Evolutionary conservation across 441 rosid species (phyloP).

Genomic region (Gossypium schwendimanii): DNA sequence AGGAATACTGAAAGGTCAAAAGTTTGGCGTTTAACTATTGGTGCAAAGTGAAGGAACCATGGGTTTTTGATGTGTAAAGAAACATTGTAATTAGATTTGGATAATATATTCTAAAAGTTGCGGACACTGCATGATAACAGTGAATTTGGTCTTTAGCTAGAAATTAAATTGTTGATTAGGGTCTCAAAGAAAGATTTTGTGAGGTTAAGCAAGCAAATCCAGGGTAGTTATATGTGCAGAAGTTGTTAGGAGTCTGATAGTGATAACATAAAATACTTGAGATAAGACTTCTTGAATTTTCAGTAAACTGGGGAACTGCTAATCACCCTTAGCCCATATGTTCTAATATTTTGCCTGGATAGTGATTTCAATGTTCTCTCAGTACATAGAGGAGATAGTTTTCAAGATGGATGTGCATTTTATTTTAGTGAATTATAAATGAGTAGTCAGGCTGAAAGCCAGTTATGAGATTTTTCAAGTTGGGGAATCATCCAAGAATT

Average conservation of each 20-base stretch:
- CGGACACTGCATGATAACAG: not conserved
- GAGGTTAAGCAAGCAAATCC: not conserved
- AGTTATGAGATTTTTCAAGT: slow-evolving; percentile 1
- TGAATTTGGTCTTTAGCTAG: not conserved
- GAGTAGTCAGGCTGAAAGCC: not conserved
- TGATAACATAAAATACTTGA: not conserved
- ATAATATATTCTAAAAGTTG: not conserved
- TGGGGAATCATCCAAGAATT: not conserved
- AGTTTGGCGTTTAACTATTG: not conserved
- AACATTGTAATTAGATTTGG: not conserved
- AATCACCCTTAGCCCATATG: not conserved
- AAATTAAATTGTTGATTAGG: not conserved
- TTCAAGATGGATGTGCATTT: not conserved
- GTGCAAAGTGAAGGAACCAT: not conserved
- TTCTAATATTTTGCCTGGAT: not conserved
- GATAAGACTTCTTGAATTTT: not conserved
- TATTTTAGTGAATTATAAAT: not conserved
- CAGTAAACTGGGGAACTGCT: not conserved
- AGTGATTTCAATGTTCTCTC: not conserved
- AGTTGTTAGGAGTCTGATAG: not conserved
- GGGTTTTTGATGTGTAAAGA: not conserved
- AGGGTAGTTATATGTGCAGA: not conserved
- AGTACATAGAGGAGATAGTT: not conserved
- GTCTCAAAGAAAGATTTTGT: not conserved
- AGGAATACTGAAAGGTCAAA: not conserved